phyloP scores from a whole-genome alignment of 1,284 basidiomycete genomes.

The Heterobasidion parviporum region DNA sequence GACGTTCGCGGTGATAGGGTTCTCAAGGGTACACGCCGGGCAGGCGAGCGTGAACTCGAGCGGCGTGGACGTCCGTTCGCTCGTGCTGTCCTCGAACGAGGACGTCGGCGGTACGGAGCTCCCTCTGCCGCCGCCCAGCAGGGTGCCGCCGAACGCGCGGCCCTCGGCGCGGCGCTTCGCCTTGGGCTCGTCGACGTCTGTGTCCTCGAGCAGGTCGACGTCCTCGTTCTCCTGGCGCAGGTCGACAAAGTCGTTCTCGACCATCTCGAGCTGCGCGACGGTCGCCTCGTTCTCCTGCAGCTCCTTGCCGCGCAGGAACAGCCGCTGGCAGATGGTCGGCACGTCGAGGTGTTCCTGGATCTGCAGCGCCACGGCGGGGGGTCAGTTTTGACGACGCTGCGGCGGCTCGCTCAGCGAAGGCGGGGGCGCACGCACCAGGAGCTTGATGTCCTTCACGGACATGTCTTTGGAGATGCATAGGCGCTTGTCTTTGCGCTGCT shows the following conservation, averaged over 20 bases:
- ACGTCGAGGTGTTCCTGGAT: slow-evolving; percentile 53
- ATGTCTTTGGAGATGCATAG: slow-evolving; percentile 54
- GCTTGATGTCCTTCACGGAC: slow-evolving; percentile 70
- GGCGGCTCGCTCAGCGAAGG: not conserved
- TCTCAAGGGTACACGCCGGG: slow-evolving; percentile 12
- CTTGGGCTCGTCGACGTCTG: slow-evolving; percentile 35
- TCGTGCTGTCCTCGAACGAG: slow-evolving; percentile 8
- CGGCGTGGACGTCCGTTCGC: slow-evolving; percentile 10
- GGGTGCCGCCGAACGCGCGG: slow-evolving; percentile 66
- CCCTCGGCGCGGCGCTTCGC: slow-evolving; percentile 45
- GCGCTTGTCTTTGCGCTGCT: slow-evolving; percentile 38
- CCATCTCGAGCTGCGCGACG: slow-evolving; percentile 49
- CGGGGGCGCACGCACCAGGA: slow-evolving; percentile 39
- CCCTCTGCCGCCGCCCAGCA: slow-evolving; percentile 35
- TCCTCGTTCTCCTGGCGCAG: slow-evolving; percentile 55
- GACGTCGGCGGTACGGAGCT: slow-evolving; percentile 5
- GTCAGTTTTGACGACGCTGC: not conserved
- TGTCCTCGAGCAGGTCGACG: slow-evolving; percentile 40
- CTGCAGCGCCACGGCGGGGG: slow-evolving; percentile 19
- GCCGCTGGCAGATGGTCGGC: slow-evolving; percentile 64
- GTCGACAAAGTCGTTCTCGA: slow-evolving; percentile 59
- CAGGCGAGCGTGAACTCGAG: slow-evolving; percentile 6
- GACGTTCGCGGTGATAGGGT: slow-evolving; percentile 9
- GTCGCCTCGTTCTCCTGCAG: slow-evolving; percentile 56
- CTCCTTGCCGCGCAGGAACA: slow-evolving; percentile 57